These are phyloP conservation scores for Emydomyces testavorans DNA, from an alignment of 2,329 filamentous ascomycete genomes.

Conservation along the genomic window DNA sequence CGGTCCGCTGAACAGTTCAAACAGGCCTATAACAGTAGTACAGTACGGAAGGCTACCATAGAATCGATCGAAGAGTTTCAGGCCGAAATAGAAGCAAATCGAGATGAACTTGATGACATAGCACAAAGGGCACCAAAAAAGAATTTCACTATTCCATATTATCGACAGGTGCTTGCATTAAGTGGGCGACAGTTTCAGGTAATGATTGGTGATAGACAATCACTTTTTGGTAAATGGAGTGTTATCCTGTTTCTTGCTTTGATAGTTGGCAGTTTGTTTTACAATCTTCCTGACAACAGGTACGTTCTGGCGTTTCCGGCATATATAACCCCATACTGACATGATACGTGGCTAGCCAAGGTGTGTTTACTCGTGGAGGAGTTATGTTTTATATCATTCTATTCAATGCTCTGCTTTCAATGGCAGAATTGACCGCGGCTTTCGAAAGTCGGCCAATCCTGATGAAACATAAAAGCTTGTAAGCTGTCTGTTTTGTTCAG, in stretches of 20 bases:
- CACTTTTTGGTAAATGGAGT: constrained; percentile 42
- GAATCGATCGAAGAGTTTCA: constrained; percentile 46
- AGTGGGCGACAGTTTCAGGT: constrained; percentile 46
- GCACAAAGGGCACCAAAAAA: constrained; percentile 36
- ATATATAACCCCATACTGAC: background rate
- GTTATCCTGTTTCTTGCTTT: constrained; percentile 38
- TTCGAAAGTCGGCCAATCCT: constrained; percentile 55
- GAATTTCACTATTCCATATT: constrained; percentile 43
- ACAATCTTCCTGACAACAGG: constrained; percentile 42
- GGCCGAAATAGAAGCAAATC: constrained; percentile 33
- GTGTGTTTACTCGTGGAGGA: constrained; percentile 50
- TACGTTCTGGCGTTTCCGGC: constrained; percentile 7
- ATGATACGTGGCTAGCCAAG: constrained; percentile 28
- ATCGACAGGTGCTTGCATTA: constrained; percentile 41
- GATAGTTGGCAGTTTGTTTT: constrained; percentile 43
- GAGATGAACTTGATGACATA: constrained; percentile 31
- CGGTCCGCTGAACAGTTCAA: constrained; percentile 47
- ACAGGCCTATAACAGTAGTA: constrained; percentile 40
- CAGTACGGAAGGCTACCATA: constrained; percentile 34
- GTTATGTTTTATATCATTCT: constrained; percentile 52
- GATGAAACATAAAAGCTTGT: constrained; percentile 58
- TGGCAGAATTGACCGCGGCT: constrained; percentile 50
- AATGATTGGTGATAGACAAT: constrained; percentile 44
- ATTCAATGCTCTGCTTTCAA: constrained; percentile 51
- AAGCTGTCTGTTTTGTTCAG: constrained; percentile 15